Percentiles rank a stretch among this genome's conserved stretches.
Conservation (phyloP, 345 rosid species). For the Iberis pinnata region DNA sequence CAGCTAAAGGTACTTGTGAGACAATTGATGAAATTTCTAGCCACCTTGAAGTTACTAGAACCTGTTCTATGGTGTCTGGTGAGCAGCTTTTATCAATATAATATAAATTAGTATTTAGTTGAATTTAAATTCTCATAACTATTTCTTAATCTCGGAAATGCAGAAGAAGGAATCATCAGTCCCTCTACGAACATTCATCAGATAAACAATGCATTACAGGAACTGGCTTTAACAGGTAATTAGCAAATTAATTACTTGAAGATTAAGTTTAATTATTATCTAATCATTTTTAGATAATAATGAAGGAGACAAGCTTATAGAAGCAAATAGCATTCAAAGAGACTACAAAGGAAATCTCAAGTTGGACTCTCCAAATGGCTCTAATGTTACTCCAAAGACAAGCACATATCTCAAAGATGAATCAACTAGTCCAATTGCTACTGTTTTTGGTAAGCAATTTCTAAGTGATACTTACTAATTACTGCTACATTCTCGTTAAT, state of each 20-base stretch:
- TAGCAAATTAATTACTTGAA: not conserved
- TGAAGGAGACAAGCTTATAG: conserved; percentile 2
- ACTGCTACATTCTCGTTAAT: too few species aligned
- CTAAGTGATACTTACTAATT: too few species aligned
- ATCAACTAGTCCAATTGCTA: conserved; percentile 2
- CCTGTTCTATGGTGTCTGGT: conserved; percentile 23
- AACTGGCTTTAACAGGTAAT: not conserved
- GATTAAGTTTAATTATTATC: not conserved
- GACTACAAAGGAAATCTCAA: not conserved
- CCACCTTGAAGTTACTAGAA: conserved; percentile 2
- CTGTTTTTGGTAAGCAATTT: conserved; percentile 15
- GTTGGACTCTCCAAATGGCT: conserved; percentile 2
- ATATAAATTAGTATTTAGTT: not conserved
- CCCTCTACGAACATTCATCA: not conserved
- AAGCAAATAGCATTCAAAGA: not conserved
- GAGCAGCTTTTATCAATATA: not conserved
- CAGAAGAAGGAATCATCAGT: not conserved
- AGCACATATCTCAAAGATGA: not conserved
- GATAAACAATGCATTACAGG: not conserved
- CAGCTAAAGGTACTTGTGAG: conserved; percentile 1
- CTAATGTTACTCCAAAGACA: too few species aligned
- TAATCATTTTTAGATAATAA: conserved; percentile 8
- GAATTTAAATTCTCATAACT: not conserved
- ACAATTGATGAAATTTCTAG: not conserved
- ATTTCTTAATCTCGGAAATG: not conserved